These are phyloP conservation scores for Penicillium macrosclerotiorum DNA, from an alignment of 495 filamentous ascomycete species.

Conservation along the genomic window DNA sequence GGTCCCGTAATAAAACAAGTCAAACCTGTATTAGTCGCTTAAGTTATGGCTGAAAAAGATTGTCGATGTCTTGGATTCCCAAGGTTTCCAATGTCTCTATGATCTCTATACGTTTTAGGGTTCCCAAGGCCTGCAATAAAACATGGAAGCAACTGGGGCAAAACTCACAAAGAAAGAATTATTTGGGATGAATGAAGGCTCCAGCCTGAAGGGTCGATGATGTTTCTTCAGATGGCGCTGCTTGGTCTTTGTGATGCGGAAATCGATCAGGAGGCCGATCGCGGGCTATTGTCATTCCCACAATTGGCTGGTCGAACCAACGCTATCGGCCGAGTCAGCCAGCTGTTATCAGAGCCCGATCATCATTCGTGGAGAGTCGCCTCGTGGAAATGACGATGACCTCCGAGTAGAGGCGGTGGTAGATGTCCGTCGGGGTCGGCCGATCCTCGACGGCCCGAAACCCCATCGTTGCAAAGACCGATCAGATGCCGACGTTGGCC, in stretches of 20 bases:
- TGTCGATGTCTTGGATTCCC: too few relatives aligned
- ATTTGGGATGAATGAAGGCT: slow-evolving; percentile 55
- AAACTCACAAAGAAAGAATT: slow-evolving; percentile 26
- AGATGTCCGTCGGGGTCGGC: slow-evolving; percentile 57
- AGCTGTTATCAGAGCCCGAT: background rate
- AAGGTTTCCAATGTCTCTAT: too few relatives aligned
- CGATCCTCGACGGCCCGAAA: slow-evolving; percentile 49
- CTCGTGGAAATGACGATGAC: slow-evolving; percentile 57
- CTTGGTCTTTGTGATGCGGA: slow-evolving; percentile 41
- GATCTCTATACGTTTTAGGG: too few relatives aligned
- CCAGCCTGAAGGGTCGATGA: slow-evolving; percentile 60
- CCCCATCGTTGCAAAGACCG: too few relatives aligned
- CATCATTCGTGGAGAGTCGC: too few relatives aligned
- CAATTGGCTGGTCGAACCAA: slow-evolving; percentile 60
- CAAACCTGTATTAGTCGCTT: slow-evolving; percentile 26
- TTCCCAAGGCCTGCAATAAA: too few relatives aligned
- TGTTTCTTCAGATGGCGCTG: slow-evolving; percentile 54
- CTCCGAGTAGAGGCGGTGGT: slow-evolving; percentile 60
- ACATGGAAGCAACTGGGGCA: background rate
- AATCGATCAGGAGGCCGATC: slow-evolving; percentile 53
- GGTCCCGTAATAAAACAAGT: slow-evolving; percentile 26
- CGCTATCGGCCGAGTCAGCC: background rate
- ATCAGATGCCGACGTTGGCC: background rate
- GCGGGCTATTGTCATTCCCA: slow-evolving; percentile 60
- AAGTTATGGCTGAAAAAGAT: too few relatives aligned